phyloP scores from a whole-genome alignment of 2,329 filamentous ascomycete species.

The Escovopsis weberi region DNA sequence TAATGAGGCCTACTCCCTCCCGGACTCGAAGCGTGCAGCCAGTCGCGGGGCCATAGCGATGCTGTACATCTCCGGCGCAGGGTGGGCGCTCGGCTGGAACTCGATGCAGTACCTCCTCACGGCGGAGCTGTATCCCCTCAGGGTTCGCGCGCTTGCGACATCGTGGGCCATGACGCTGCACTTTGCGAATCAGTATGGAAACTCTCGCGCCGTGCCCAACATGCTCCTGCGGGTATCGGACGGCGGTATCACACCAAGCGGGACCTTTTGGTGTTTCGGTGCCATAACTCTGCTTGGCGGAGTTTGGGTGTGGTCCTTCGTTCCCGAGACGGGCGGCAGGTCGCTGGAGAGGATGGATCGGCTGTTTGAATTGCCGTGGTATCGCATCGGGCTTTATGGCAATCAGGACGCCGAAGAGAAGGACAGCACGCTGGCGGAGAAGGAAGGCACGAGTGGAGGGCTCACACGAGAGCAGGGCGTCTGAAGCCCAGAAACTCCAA shows the following conservation, averaged over 20 bases:
- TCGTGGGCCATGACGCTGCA: constrained; percentile 65
- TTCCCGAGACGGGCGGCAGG: constrained; percentile 59
- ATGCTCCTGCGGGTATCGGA: constrained; percentile 44
- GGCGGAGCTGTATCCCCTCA: constrained; percentile 62
- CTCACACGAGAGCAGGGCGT: too few relatives aligned
- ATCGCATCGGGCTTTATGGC: constrained; percentile 49
- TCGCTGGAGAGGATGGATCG: constrained; percentile 55
- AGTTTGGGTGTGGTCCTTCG: constrained; percentile 55
- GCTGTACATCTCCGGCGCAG: constrained; percentile 56
- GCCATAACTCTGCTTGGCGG: constrained; percentile 54
- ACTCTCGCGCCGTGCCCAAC: constrained; percentile 57
- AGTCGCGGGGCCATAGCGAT: constrained; percentile 56
- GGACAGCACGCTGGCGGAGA: constrained; percentile 27
- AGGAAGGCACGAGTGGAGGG: constrained; percentile 18
- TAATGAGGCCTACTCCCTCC: constrained; percentile 32
- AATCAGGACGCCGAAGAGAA: constrained; percentile 35
- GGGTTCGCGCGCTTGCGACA: constrained; percentile 56
- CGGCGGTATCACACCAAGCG: constrained; percentile 41
- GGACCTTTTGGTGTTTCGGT: constrained; percentile 67
- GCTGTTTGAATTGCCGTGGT: constrained; percentile 60
- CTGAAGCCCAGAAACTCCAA: too few relatives aligned
- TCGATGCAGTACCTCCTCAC: constrained; percentile 67
- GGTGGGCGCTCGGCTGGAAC: constrained; percentile 62
- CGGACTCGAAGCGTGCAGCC: constrained; percentile 33
- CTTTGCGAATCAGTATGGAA: constrained; percentile 68